Conservation (phyloP, 2,329 filamentous ascomycete species). For the Ceratocystis variospora region DNA sequence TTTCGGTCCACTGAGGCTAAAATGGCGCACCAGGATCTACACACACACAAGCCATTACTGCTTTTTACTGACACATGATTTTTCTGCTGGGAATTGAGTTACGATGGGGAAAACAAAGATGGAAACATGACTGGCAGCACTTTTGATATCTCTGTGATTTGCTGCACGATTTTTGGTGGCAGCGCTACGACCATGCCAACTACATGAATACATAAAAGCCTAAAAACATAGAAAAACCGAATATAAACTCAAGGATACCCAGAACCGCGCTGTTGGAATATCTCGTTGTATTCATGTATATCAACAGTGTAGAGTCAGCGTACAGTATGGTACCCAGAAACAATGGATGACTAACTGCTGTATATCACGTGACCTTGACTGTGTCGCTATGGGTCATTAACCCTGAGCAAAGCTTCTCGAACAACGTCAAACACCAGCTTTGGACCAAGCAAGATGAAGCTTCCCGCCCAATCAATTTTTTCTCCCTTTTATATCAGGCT, state of each 20-base stretch:
- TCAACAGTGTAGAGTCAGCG: background rate
- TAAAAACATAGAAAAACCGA: conserved; percentile 18
- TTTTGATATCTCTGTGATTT: conserved; percentile 5
- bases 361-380: background rate
- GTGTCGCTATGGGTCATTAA: background rate
- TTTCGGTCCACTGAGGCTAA: background rate
- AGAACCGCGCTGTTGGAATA: background rate
- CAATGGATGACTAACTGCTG: background rate
- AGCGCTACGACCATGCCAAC: background rate
- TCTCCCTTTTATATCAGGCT: background rate
- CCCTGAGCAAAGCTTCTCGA: background rate
- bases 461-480: background rate
- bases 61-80: background rate
- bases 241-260: conserved; percentile 17
- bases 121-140: background rate
- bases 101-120: background rate
- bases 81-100: background rate
- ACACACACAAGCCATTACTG: background rate
- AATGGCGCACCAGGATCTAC: background rate
- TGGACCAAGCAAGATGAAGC: background rate
- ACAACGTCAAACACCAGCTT: background rate
- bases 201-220: conserved; percentile 6
- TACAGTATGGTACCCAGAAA: background rate
- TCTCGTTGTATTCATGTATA: background rate
- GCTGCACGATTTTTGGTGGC: background rate